Conservation (phyloP, 306 rosid species). For the Vigna hirtella region DNA sequence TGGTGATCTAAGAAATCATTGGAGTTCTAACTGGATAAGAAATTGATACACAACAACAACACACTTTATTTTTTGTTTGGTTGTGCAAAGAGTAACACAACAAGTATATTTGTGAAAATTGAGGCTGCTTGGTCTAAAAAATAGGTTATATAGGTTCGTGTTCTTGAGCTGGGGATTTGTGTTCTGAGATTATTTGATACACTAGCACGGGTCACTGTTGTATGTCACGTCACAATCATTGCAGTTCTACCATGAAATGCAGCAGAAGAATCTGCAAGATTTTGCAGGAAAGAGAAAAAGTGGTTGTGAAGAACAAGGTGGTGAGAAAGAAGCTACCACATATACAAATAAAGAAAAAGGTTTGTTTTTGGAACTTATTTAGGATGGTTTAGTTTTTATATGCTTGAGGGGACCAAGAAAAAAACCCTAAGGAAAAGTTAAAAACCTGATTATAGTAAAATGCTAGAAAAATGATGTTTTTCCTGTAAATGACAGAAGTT, state of each 20-base stretch:
- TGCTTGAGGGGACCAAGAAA: too few relatives aligned
- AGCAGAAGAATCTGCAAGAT: neutral
- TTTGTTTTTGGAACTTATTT: neutral
- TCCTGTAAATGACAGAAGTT: neutral
- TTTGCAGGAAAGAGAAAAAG: neutral
- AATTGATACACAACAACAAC: neutral
- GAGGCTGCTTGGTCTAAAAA: neutral
- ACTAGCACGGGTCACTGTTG: conserved; percentile 61
- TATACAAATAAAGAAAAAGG: neutral
- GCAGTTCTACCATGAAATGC: neutral
- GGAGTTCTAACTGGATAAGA: neutral
- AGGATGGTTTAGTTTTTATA: neutral
- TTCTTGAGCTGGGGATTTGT: conserved; percentile 4
- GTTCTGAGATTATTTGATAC: conserved; percentile 43
- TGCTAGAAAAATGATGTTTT: neutral
- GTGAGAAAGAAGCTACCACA: neutral
- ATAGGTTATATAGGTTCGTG: neutral
- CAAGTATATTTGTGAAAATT: neutral
- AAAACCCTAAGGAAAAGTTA: neutral
- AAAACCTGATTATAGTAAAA: neutral
- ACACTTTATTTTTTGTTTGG: neutral
- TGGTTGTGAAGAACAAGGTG: neutral
- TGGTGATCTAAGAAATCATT: neutral
- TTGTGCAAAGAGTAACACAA: neutral
- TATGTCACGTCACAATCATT: conserved; percentile 22